These are phyloP conservation scores for Leccinum pachyderme DNA, from an alignment of 1,284 basidiomycete species.

Conservation along the genomic window DNA sequence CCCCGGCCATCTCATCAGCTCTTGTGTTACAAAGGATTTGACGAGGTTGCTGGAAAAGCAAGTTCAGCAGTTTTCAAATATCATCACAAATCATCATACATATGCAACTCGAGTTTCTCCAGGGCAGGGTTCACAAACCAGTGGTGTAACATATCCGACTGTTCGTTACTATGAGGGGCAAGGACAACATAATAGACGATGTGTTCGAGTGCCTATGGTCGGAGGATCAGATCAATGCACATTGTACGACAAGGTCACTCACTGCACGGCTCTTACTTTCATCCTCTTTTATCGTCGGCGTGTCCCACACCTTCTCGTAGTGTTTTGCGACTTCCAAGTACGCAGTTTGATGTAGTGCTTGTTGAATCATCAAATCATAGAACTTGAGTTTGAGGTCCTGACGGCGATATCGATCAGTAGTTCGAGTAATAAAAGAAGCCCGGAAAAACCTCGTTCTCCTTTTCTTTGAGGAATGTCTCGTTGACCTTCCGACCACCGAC, in stretches of 20 bases:
- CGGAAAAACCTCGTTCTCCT: conserved; percentile 76
- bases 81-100: conserved; percentile 53
- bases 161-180: conserved; percentile 94
- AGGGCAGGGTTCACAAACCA: conserved; percentile 79
- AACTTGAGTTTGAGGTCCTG: conserved; percentile 96
- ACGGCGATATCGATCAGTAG: conserved; percentile 7
- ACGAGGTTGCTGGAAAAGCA: conserved; percentile 72
- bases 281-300: conserved; percentile 86
- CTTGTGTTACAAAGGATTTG: conserved; percentile 94
- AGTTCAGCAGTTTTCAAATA: conserved; percentile 7
- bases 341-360: conserved; percentile 79
- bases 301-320: conserved; percentile 96
- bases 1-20: conserved; percentile 99
- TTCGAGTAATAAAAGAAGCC: neutral
- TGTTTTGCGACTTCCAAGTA: conserved; percentile 96
- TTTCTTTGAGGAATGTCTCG: conserved; percentile 87
- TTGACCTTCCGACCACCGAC: conserved; percentile 96
- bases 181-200: conserved; percentile 95
- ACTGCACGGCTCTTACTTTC: conserved; percentile 74
- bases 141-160: conserved; percentile 94
- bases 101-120: conserved; percentile 80
- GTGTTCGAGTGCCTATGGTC: conserved; percentile 77
- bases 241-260: conserved; percentile 30
- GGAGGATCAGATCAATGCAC: conserved; percentile 6
- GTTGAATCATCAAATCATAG: conserved; percentile 95